Evolutionary conservation across 202 grass and related monocot species (phyloP).

Genomic region (Schoenoplectus triqueter): DNA sequence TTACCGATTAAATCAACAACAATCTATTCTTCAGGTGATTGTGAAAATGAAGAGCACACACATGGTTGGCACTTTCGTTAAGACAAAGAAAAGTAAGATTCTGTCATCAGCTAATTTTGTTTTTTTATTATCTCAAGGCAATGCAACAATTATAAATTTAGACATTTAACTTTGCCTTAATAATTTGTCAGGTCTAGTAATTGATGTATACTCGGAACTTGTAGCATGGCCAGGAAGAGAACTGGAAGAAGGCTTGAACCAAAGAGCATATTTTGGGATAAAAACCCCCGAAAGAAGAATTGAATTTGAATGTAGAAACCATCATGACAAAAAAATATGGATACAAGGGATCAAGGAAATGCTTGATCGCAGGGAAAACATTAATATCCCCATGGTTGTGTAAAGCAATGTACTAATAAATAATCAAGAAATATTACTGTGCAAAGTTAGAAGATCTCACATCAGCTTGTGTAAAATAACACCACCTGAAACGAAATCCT

Average conservation of each 20-base stretch:
- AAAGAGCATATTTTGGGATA: slow-evolving; percentile 82
- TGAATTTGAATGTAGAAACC: slow-evolving; percentile 91
- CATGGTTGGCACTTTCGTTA: slow-evolving; percentile 87
- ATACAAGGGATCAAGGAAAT: slow-evolving; percentile 72
- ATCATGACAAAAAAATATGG: slow-evolving; percentile 64
- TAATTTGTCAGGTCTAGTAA: slow-evolving; percentile 59
- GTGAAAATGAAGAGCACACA: slow-evolving; percentile 88
- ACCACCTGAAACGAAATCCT: not conserved
- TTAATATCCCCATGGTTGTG: slow-evolving; percentile 46
- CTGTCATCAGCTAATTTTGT: not conserved
- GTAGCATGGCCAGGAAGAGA: slow-evolving; percentile 82
- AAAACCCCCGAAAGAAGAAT: slow-evolving; percentile 73
- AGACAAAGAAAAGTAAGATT: slow-evolving; percentile 86
- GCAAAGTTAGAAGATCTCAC: slow-evolving; percentile 14
- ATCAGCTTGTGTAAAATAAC: not conserved
- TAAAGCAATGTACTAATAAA: slow-evolving; percentile 18
- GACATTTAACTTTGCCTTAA: not conserved
- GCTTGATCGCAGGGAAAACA: slow-evolving; percentile 57
- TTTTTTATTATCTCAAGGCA: not conserved
- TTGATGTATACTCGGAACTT: slow-evolving; percentile 64
- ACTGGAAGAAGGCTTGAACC: slow-evolving; percentile 57
- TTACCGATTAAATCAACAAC: not conserved
- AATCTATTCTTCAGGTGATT: slow-evolving; percentile 53
- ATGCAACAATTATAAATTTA: slow-evolving; percentile 1
- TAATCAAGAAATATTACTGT: not conserved